Conservation (phyloP, 345 rosid species). For the Lenwebbia sp. region DNA sequence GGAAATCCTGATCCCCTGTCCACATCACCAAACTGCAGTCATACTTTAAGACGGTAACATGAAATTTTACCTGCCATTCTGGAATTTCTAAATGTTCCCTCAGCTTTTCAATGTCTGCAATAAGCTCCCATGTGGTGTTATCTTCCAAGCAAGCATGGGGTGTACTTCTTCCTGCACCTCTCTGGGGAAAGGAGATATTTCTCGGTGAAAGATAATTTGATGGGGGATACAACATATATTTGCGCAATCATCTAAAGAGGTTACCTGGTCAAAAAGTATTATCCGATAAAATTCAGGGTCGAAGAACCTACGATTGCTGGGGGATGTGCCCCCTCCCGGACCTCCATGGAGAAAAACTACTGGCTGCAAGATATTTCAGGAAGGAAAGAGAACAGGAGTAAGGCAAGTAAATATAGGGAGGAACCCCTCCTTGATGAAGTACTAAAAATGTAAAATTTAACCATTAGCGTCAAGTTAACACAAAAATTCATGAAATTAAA, state of each 20-base stretch:
- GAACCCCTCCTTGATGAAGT: background rate
- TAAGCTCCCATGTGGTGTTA: conserved; percentile 91
- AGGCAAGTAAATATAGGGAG: background rate
- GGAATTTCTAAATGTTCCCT: conserved; percentile 73
- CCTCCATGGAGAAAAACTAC: conserved; percentile 95
- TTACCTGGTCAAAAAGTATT: conserved; percentile 84
- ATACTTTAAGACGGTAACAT: background rate
- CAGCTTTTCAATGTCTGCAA: conserved; percentile 74
- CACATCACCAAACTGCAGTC: background rate
- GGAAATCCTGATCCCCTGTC: background rate
- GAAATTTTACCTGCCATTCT: conserved; percentile 69
- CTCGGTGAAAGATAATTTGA: background rate
- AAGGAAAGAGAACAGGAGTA: background rate
- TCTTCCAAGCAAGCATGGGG: conserved; percentile 95
- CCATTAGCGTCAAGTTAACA: background rate
- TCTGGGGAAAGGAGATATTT: conserved; percentile 17
- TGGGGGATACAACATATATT: background rate
- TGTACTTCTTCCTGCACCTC: conserved; percentile 93
- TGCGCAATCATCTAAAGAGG: background rate
- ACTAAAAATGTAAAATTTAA: background rate
- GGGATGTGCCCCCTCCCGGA: conserved; percentile 93
- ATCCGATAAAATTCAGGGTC: conserved; percentile 80
- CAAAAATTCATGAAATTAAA: background rate
- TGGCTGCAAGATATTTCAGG: conserved; percentile 39
- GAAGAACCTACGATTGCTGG: conserved; percentile 71